phyloP scores from a whole-genome alignment of 164 flowering plant genomes.

The Vitis amurensis region DNA sequence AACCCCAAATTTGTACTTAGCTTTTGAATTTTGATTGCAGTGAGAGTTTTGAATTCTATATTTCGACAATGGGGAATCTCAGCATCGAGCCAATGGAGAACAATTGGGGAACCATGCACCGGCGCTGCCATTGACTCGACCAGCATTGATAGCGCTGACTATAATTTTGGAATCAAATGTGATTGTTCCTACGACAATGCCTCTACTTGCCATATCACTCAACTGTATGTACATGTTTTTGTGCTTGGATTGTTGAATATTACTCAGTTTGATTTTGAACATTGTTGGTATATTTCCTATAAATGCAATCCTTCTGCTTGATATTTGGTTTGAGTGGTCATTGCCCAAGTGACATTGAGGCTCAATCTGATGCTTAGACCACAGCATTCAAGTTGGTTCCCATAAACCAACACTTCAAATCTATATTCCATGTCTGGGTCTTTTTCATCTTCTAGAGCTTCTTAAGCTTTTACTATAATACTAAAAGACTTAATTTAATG shows the following conservation, averaged over 20 bases:
- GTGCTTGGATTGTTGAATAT: neutral
- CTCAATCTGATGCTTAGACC: neutral
- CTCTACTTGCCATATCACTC: constrained; percentile 12
- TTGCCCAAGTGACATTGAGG: too few relatives aligned
- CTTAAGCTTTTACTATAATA: neutral
- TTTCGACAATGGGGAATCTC: constrained; percentile 30
- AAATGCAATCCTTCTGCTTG: too few relatives aligned
- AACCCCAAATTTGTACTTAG: too few relatives aligned
- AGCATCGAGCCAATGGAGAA: constrained; percentile 27
- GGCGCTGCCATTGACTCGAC: constrained; percentile 16
- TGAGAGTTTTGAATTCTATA: constrained; percentile 26
- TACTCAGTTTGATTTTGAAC: neutral
- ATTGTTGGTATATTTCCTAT: neutral
- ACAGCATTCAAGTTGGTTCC: neutral
- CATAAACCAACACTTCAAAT: neutral
- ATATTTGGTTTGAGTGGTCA: too few relatives aligned
- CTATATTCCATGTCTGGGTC: neutral
- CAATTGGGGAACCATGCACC: constrained; percentile 34
- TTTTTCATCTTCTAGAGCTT: too few relatives aligned
- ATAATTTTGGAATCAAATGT: constrained; percentile 40
- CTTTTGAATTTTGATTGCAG: constrained; percentile 18
- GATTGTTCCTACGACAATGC: constrained; percentile 22
- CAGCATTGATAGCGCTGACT: neutral
- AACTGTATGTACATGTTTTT: constrained; percentile 19
- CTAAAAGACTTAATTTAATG: neutral